Conservation (phyloP, 257 asterid species). For the Solanum medicagineum region DNA sequence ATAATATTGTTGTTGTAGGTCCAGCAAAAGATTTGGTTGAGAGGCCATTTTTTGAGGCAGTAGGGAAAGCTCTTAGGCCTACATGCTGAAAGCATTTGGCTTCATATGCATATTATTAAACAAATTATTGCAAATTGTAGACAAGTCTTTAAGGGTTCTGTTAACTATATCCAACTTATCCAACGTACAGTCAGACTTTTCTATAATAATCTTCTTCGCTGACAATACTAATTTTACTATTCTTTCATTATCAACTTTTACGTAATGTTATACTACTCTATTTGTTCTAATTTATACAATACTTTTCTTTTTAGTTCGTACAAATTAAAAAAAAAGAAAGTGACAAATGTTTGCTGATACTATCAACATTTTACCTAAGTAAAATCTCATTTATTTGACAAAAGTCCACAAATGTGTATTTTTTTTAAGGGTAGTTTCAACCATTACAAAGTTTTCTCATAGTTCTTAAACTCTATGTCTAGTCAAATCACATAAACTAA, state of each 20-base stretch:
- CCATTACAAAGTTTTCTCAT: too few relatives aligned
- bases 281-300: too few relatives aligned
- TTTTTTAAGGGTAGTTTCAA: too few relatives aligned
- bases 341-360: too few relatives aligned
- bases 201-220: neutral
- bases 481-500: neutral
- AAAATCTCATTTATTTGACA: too few relatives aligned
- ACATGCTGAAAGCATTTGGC: slow-evolving; percentile 99
- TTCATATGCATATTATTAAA: slow-evolving; percentile 95
- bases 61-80: slow-evolving; percentile 80
- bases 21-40: slow-evolving; percentile 96
- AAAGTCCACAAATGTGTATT: too few relatives aligned
- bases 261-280: neutral
- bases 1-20: too few relatives aligned
- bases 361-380: too few relatives aligned
- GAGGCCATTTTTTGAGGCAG: slow-evolving; percentile 80
- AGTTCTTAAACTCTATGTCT: too few relatives aligned
- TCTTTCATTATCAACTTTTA: neutral
- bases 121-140: slow-evolving; percentile 73
- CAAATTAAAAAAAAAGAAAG: too few relatives aligned
- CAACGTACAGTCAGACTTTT: neutral
- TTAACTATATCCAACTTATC: too few relatives aligned
- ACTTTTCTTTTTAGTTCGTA: too few relatives aligned
- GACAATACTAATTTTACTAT: neutral
- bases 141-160: slow-evolving; percentile 93